Evolutionary conservation across 1,284 basidiomycete species (phyloP), one percentile per base, ranked within the genome.

Genomic region (Boletus putidus): DNA sequence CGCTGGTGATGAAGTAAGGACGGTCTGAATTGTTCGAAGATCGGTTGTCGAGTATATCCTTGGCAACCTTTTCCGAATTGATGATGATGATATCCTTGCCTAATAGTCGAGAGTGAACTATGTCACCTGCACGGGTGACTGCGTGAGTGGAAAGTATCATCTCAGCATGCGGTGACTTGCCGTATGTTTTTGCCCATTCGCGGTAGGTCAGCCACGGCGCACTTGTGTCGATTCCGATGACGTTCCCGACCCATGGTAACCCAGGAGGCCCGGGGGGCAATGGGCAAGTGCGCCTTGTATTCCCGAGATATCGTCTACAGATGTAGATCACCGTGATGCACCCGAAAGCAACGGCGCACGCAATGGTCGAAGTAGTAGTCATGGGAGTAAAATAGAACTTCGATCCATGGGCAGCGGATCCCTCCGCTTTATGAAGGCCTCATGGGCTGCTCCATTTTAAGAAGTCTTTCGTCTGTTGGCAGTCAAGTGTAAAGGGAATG

Each of bases 31-130:
- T 50, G 15, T 50, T 69, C 2, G 8, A 25, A 3, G 67, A 65
- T 1, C 35, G 54, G 4, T 46, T 50, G 1, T 62, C 65, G 16
- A 66, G 56, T 1, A 66, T 25, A 10, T 68, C 66, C 35, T 43
- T 65, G 5, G 67, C 67, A 9, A 57, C 11, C 10, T 67, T 58
- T 37, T 66, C 62, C 23, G 64, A 68, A 21, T 65, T 65, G 33
- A 69, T 45, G 29, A 65, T 55, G 31, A 69, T 55, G 35, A 68
- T 55, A 14, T 69, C 53, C 15, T 39, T 49, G 8, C 68, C 59
- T 6, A 69, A 21, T 7, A 57, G n/a, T 27, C 50, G 51, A 31
- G 52, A 43, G 36, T 67, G 35, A 11, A 70, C 18, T 1, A 68
- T 27, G 6, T 70, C 63, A 3, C 68, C 57, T 66, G 33, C 5